Conservation (phyloP, 345 rosid species). For the Angophora floribunda region DNA sequence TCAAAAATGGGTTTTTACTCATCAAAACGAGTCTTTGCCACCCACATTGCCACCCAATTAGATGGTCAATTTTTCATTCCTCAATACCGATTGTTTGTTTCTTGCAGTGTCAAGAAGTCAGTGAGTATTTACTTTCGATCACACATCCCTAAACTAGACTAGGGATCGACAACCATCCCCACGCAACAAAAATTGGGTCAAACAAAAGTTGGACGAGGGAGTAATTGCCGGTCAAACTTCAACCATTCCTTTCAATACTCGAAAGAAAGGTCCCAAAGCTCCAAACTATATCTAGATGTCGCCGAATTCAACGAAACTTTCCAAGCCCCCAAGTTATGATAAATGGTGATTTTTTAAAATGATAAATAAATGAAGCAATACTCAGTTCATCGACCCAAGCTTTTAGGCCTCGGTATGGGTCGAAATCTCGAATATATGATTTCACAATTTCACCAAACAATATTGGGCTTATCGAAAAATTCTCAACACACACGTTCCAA, state of each 20-base stretch:
- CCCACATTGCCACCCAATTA: neutral
- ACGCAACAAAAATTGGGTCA: neutral
- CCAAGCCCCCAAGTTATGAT: neutral
- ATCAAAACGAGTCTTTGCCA: neutral
- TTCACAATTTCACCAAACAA: neutral
- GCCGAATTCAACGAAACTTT: too few relatives aligned
- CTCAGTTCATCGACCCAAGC: neutral
- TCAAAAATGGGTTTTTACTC: neutral
- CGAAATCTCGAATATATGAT: neutral
- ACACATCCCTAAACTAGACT: neutral
- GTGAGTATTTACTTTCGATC: neutral
- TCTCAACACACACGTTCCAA: neutral
- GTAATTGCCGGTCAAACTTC: neutral
- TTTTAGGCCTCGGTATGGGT: neutral
- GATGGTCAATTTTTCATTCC: neutral
- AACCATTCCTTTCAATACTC: neutral
- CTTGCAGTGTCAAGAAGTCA: neutral
- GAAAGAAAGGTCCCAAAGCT: neutral
- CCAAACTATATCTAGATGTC: neutral
- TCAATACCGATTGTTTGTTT: neutral
- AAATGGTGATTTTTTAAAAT: too few relatives aligned
- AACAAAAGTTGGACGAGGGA: neutral
- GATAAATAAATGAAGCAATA: neutral
- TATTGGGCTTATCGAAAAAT: neutral
- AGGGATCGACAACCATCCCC: neutral